Evolutionary conservation across 306 rosid genomes (phyloP), one percentile per base, ranked within the genome.

Genomic region (Quercus dentata): DNA sequence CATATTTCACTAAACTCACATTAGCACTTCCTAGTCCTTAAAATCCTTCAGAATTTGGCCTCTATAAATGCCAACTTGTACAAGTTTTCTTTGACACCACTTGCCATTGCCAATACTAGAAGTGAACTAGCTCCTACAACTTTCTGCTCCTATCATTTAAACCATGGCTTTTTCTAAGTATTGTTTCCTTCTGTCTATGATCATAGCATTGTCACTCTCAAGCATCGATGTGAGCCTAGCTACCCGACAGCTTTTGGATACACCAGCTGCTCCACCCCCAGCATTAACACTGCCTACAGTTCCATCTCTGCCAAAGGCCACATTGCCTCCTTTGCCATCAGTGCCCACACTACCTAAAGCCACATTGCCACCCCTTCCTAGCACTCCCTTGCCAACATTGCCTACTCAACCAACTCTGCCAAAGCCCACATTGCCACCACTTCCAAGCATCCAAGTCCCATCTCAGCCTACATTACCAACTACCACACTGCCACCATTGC

Each of bases 181-280:
- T 51, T 67, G 5, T 77, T 7, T 65, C 65, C 59, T 77, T 33
- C 21, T 54, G 20, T 76, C 35, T n/a, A 30, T 77, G 64, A 46
- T 77, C 14, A 54, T 77, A 17, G 25, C 74, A 19, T 11, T 77
- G n/a, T 65, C 69, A 30, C 35, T 77, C 64, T 79, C 88, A 75
- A 63, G 86, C 79, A 55, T 71, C 65, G 67, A 51, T 54, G 65
- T 65, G 61, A 82, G 71, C 81, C 19, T 71, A 1, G 88, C 69
- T 1, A 78, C 76, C 52, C 71, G 85, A 25, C 73, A 71, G 28
- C 81, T 85, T 21, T 52, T 85, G 35, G 77, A 75, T 31, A 65
- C 86, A 20, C 67, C 64, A 2, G 73, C 76, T 46, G 31, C 81
- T 79, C 75, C 84, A 79, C 69, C 77, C 41, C 79, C 76, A 30